phyloP scores from a whole-genome alignment of 352 stramenopile genomes.

The Globisporangium parvum region DNA sequence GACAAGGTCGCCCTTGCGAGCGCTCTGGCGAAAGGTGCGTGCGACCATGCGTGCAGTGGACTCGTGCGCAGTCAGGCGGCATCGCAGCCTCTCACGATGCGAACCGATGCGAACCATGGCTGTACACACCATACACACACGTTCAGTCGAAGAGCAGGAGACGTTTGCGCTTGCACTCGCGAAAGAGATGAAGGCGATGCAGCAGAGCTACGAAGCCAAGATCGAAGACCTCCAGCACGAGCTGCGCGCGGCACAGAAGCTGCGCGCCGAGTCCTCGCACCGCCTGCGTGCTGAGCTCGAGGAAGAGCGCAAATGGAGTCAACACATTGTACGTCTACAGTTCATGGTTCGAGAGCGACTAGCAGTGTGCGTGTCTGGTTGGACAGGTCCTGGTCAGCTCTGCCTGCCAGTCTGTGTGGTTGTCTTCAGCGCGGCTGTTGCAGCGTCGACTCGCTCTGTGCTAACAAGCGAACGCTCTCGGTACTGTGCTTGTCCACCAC shows the following conservation, averaged over 20 bases:
- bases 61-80: not conserved
- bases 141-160: conserved; percentile 54
- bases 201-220: conserved; percentile 56
- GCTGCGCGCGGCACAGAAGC: conserved; percentile 33
- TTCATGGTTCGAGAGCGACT: not conserved
- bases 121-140: not conserved
- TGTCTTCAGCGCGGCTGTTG: not conserved
- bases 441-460: not conserved
- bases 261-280: conserved; percentile 37
- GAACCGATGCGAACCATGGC: not conserved
- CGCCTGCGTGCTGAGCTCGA: conserved; percentile 42
- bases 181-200: conserved; percentile 66
- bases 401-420: not conserved
- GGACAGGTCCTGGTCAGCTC: no score
- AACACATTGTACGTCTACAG: conserved; percentile 26
- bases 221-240: conserved; percentile 60
- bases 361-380: not conserved
- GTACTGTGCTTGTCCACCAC: no score
- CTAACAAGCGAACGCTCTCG: no score
- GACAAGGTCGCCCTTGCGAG: conserved; percentile 1
- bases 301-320: conserved; percentile 36
- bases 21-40: conserved; percentile 15
- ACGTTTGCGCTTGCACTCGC: conserved; percentile 64
- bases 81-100: not conserved
- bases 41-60: not conserved